Evolutionary conservation across 176 grass and related monocot genomes (phyloP).

Genomic region (Carex cristatella): DNA sequence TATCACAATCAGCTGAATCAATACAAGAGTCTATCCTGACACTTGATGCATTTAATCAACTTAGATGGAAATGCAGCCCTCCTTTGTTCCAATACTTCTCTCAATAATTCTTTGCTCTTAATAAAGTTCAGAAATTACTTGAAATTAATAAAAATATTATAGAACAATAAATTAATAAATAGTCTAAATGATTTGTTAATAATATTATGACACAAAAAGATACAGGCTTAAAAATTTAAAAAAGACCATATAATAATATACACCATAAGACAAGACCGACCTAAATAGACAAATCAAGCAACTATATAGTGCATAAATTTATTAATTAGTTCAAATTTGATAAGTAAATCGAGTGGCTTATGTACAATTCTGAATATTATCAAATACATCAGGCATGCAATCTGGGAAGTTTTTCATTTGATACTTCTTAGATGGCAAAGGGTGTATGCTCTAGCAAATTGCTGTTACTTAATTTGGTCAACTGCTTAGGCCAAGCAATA

Average conservation of each 20-base stretch:
- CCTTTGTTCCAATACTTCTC: neutral
- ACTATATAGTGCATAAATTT: neutral
- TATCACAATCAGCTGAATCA: neutral
- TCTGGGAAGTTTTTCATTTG: neutral
- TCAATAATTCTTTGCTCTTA: neutral
- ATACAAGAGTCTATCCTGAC: neutral
- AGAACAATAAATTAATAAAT: neutral
- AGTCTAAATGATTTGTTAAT: neutral
- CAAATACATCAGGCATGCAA: neutral
- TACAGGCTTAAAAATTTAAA: neutral
- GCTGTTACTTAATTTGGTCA: slow-evolving; percentile 2
- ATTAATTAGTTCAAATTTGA: neutral
- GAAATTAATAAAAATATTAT: neutral
- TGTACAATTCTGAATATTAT: neutral
- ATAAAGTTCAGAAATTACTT: neutral
- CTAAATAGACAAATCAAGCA: neutral
- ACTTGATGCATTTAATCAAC: neutral
- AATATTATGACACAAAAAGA: neutral
- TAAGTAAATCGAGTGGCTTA: neutral
- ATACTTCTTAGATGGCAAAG: neutral
- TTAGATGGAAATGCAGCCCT: neutral
- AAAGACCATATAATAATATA: neutral
- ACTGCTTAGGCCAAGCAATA: slow-evolving; percentile 13
- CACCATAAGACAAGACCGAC: neutral
- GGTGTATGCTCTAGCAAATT: neutral